Conservation (phyloP, 2,329 filamentous ascomycete genomes). For the Fusarium continuum region DNA sequence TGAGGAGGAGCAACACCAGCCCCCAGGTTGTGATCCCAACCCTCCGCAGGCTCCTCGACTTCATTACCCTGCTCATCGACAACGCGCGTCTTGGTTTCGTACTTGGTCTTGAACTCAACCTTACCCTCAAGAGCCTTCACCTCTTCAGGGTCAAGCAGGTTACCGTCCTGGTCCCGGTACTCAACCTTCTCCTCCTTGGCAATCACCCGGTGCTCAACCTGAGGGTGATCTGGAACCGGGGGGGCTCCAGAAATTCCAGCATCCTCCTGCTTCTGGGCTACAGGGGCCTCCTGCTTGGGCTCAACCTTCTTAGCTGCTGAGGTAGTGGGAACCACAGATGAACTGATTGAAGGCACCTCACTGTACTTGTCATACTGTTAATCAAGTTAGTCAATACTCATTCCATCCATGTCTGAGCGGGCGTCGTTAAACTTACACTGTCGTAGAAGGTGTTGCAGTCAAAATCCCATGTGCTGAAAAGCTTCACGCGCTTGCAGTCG, state of each 20-base stretch:
- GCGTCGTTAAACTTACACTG: constrained; percentile 71
- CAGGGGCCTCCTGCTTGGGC: constrained; percentile 39
- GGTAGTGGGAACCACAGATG: constrained; percentile 45
- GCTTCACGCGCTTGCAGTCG: constrained; percentile 86
- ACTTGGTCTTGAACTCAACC: constrained; percentile 93
- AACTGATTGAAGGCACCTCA: constrained; percentile 35
- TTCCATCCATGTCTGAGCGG: background rate
- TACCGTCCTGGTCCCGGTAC: constrained; percentile 94
- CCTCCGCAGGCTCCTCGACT: constrained; percentile 60
- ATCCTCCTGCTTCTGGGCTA: constrained; percentile 42
- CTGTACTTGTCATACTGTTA: constrained; percentile 61
- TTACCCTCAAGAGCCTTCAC: constrained; percentile 88
- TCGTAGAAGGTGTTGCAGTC: constrained; percentile 95
- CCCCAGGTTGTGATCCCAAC: constrained; percentile 48
- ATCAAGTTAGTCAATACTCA: constrained; percentile 26
- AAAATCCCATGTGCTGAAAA: constrained; percentile 93
- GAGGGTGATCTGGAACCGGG: constrained; percentile 44
- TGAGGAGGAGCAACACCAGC: constrained; percentile 65
- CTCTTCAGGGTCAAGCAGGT: constrained; percentile 83
- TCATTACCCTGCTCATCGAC: constrained; percentile 84
- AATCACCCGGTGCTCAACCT: constrained; percentile 60
- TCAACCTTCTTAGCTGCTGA: constrained; percentile 38
- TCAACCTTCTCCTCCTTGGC: constrained; percentile 83
- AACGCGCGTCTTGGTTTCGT: constrained; percentile 91
- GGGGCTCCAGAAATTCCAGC: constrained; percentile 59